phyloP scores from a whole-genome alignment of 2,329 filamentous ascomycete genomes.

The Trichoderma sp. region DNA sequence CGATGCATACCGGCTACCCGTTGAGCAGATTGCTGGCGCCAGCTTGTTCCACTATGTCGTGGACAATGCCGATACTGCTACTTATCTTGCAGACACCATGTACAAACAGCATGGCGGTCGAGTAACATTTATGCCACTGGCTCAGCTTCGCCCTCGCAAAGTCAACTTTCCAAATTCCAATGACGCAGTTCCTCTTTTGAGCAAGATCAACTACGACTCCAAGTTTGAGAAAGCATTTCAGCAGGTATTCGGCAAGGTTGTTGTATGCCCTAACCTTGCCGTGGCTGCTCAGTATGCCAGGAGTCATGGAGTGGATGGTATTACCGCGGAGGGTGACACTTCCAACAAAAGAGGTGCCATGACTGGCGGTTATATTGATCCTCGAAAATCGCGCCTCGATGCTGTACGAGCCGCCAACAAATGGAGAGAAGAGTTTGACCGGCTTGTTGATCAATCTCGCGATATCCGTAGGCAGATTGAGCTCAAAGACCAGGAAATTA shows the following conservation, averaged over 20 bases:
- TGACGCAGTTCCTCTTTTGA: constrained; percentile 84
- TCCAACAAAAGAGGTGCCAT: constrained; percentile 94
- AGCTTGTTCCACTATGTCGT: constrained; percentile 97
- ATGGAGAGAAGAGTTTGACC: constrained; percentile 74
- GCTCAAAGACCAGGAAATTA: constrained; percentile 84
- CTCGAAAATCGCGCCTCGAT: constrained; percentile 81
- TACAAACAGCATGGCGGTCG: constrained; percentile 79
- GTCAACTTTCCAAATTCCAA: constrained; percentile 80
- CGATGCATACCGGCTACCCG: constrained; percentile 82
- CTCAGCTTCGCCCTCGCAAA: constrained; percentile 70
- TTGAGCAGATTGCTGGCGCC: constrained; percentile 89
- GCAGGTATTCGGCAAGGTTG: constrained; percentile 93
- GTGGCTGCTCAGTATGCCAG: constrained; percentile 89
- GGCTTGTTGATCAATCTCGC: constrained; percentile 61
- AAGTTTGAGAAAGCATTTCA: constrained; percentile 83
- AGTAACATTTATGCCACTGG: constrained; percentile 93
- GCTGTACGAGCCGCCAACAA: constrained; percentile 74
- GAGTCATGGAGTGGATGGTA: constrained; percentile 87
- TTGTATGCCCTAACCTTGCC: constrained; percentile 87
- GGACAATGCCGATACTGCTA: constrained; percentile 86
- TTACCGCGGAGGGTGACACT: constrained; percentile 91
- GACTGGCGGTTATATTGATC: constrained; percentile 92
- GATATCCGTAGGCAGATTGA: constrained; percentile 73
- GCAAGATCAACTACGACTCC: constrained; percentile 77
- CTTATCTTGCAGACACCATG: constrained; percentile 75